Conservation (phyloP, 192 early-diverging fungal genomes). For the Coemansia pectinata region DNA sequence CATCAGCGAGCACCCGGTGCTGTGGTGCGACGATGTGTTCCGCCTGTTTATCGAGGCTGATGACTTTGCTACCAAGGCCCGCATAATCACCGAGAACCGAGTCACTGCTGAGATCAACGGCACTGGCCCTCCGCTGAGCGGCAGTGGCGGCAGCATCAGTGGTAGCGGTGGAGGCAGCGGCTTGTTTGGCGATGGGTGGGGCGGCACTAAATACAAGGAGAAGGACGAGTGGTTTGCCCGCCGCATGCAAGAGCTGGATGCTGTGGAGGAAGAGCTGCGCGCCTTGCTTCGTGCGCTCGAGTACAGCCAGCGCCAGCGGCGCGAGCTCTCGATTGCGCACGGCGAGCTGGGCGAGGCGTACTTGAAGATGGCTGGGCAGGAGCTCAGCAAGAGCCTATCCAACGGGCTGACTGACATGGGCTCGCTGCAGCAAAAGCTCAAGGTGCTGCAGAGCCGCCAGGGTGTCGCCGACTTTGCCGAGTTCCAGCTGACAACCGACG, state of each 20-base stretch:
- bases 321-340: constrained; percentile 67
- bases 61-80: constrained; percentile 68
- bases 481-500: constrained; percentile 80
- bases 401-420: constrained; percentile 71
- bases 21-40: constrained; percentile 82
- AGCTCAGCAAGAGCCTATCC: constrained; percentile 68
- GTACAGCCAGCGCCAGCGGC: constrained; percentile 69
- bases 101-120: constrained; percentile 46
- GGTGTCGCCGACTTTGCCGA: constrained; percentile 71
- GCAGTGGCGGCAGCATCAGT: constrained; percentile 1
- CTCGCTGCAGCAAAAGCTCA: constrained; percentile 77
- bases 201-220: constrained; percentile 68
- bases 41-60: constrained; percentile 87
- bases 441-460: constrained; percentile 78
- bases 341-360: constrained; percentile 84
- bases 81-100: constrained; percentile 36
- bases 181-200: constrained; percentile 72
- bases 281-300: constrained; percentile 78
- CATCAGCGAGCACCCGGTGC: constrained; percentile 75
- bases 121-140: constrained; percentile 26
- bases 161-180: constrained; percentile 18
- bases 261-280: constrained; percentile 75
- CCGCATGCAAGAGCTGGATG: constrained; percentile 73
- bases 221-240: constrained; percentile 78
- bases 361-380: constrained; percentile 66